Evolutionary conservation across 192 early-diverging fungal genomes (phyloP), one percentile per base, ranked within the genome.

Genomic region (Umbelopsis vinacea): DNA sequence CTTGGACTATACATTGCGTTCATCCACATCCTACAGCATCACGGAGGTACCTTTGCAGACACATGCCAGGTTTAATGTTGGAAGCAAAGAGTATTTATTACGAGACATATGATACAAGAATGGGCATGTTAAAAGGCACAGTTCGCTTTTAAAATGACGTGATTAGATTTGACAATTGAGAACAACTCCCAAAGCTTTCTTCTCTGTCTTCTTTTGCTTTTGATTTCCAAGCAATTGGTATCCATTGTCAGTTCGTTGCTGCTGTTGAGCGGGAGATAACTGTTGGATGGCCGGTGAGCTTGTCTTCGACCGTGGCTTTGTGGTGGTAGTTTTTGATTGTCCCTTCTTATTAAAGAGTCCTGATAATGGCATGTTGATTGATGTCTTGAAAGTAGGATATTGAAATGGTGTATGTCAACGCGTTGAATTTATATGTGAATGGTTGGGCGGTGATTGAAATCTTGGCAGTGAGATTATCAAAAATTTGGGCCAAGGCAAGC

Each of bases 151-250:
- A 43, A 12, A 43, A 43, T 11, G 6, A 12, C 40, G 3, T 6
- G 11, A 54, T 63, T 63, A 63, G 57, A 63, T 63, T 37, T 63
- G 57, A 33, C 12, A 14, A 37, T 63, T 63, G 8, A 63, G 33
- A 33, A 37, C 33, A n/a, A 26, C 57, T 63, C 57, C 57, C 4
- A 63, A 17, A 35, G 57, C 3, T 12, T 63, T 63, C 35, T 29
- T 15, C 15, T 15, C 17, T 33, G 8, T 35, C 9, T 26, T 14
- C 23, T 7, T 37, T 11, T 15, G 33, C 15, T 35, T 17, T 14
- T 19, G 8, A 63, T 63, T 26, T 15, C 12, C 17, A 63, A 63
- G 57, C 12, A 37, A 12, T 37, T 29, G 26, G 35, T 63, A 63
- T 29, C 57, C 57, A 19, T 37, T 29, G 11, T 63, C 33, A 6